Conservation (phyloP, 352 stramenopile genomes). For the Halophytophthora batemanensis region DNA sequence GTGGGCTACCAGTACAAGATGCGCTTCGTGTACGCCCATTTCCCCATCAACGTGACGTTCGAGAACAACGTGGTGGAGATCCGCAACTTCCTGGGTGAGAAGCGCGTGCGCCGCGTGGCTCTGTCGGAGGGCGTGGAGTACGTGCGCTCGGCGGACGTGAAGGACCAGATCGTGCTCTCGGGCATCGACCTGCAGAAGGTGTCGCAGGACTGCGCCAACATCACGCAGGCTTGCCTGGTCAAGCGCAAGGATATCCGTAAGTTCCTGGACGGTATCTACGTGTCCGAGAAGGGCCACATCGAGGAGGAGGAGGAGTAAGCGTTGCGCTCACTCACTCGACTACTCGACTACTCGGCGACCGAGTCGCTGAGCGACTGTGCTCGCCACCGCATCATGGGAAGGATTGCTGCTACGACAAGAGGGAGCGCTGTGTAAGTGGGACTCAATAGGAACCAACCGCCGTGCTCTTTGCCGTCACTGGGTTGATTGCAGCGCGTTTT, state of each 20-base stretch:
- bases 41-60: slow-evolving; percentile 99
- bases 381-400: slow-evolving; percentile 9
- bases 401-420: slow-evolving; percentile 32
- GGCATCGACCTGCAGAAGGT: slow-evolving; percentile 98
- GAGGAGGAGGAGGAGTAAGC: slow-evolving; percentile 62
- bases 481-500: slow-evolving; percentile 74
- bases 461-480: slow-evolving; percentile 81
- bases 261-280: slow-evolving; percentile 99
- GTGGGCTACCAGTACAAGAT: slow-evolving; percentile 99
- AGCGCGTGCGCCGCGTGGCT: slow-evolving; percentile 95
- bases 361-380: background rate
- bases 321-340: background rate
- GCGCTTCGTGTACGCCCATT: slow-evolving; percentile 99
- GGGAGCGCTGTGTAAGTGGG: slow-evolving; percentile 26
- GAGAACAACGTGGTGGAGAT: slow-evolving; percentile 95
- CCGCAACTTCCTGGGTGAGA: slow-evolving; percentile 99
- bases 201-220: slow-evolving; percentile 89
- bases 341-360: background rate
- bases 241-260: slow-evolving; percentile 97
- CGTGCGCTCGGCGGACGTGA: slow-evolving; percentile 94
- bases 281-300: slow-evolving; percentile 95
- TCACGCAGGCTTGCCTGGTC: slow-evolving; percentile 82
- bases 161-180: slow-evolving; percentile 99
- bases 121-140: slow-evolving; percentile 94
- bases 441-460: slow-evolving; percentile 43